Evolutionary conservation across 768 basidiomycete genomes (phyloP), one percentile per base, ranked within the genome.

Genomic region (Mycena olivaceomarginata): DNA sequence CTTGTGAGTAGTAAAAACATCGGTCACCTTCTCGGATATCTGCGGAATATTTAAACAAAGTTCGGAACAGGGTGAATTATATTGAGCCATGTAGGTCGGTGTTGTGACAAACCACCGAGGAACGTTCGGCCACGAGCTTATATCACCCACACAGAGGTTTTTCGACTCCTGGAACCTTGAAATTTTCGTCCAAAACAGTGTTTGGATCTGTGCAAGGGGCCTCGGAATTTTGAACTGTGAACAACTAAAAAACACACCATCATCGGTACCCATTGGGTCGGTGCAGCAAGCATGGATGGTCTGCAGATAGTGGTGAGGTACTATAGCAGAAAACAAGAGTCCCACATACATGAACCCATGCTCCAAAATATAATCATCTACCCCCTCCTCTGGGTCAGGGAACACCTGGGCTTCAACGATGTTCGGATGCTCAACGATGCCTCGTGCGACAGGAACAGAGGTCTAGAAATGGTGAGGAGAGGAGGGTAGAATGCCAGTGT

Each of bases 51-150:
- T 31, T 31, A 31, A 31, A 31, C 31, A 31, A 31, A 31, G 31
- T 31, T 31, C 31, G 31, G 31, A 31, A 31, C 31, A 31, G 31
- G 31, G 31, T 31, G 31, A 31, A 1, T 31, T 31, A 31, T 31
- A 3, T 31, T 31, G 31, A 31, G 80, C 85, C 85, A 85, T 85
- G 60, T 85, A 85, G 10, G 81, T 83, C 4, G 82, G 82, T 3
- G 84, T 85, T 1, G 82, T 82, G 13, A 85, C 78, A 62, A 85
- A 85, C 70, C 80, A 85, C 31, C 85, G 83, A 4, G 84, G 85
- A 40, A 85, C 84, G 45, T 77, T 80, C 16, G 82, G 78, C 84
- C 84, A 83, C 11, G 84, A 80, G 67, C 84, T 84, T 0, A 82
- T 80, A 70, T 85, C 84, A 12, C 85, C 83, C 6, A 85, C 85